These are phyloP conservation scores for Halophytophthora batemanensis DNA, from an alignment of 352 stramenopile species.

Conservation along the genomic window DNA sequence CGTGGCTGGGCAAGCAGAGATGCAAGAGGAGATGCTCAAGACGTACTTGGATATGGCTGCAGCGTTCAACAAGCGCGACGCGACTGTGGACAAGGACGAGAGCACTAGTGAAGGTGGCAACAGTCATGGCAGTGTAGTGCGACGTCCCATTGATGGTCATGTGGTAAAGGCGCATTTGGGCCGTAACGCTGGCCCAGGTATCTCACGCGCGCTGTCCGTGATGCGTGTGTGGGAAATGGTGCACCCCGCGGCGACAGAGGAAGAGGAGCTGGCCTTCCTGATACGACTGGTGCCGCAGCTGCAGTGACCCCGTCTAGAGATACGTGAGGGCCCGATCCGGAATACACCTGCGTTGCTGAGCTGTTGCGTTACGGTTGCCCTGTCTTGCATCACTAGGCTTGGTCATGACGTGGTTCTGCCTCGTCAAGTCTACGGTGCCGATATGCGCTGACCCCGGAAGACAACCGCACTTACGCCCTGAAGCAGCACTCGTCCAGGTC, in stretches of 20 bases:
- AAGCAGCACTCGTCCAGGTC: constrained; percentile 24
- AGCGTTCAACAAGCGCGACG: constrained; percentile 25
- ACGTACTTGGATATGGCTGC: constrained; percentile 32
- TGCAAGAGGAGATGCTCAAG: constrained; percentile 25
- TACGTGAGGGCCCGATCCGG: too few relatives aligned
- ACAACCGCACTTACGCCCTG: constrained; percentile 17
- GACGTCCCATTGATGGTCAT: constrained; percentile 47
- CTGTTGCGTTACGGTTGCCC: too few relatives aligned
- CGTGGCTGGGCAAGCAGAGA: constrained; percentile 4
- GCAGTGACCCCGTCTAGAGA: too few relatives aligned
- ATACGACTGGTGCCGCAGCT: constrained; percentile 21
- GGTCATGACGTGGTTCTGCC: too few relatives aligned
- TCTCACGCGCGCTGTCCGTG: constrained; percentile 48
- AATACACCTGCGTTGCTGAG: too few relatives aligned
- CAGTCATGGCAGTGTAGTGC: constrained; percentile 2
- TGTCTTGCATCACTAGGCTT: too few relatives aligned
- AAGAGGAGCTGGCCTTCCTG: constrained; percentile 40
- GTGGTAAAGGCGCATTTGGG: constrained; percentile 41
- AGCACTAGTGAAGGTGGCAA: too few relatives aligned
- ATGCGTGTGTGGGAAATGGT: constrained; percentile 59
- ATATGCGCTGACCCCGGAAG: too few relatives aligned
- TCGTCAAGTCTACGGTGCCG: too few relatives aligned
- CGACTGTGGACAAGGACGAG: constrained; percentile 6
- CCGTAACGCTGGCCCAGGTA: constrained; percentile 26
- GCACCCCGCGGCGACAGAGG: constrained; percentile 19